phyloP scores from a whole-genome alignment of 202 grass and related monocot species.

The Saccharum hybrid region DNA sequence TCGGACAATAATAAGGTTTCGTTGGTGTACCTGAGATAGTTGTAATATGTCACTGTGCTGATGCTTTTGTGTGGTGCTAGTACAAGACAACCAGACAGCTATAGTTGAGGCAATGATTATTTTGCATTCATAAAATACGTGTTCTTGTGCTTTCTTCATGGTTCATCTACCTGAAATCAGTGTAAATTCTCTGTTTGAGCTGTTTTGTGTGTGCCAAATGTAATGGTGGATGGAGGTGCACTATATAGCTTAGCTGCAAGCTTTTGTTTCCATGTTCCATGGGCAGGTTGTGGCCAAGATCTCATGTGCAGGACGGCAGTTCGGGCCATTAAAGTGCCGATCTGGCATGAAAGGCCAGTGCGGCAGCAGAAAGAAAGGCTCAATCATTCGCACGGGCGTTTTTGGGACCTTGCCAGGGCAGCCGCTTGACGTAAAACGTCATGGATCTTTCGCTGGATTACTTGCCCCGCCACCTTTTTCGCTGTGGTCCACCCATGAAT shows the following conservation, averaged over 20 bases:
- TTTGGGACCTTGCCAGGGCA: slow-evolving; percentile 44
- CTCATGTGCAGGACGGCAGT: slow-evolving; percentile 48
- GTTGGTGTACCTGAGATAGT: slow-evolving; percentile 52
- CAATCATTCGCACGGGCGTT: slow-evolving; percentile 46
- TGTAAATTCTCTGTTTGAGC: not conserved
- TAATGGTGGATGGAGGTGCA: not conserved
- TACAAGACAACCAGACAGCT: slow-evolving; percentile 45
- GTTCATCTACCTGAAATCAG: not conserved
- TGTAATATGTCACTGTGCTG: slow-evolving; percentile 54
- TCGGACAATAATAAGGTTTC: slow-evolving; percentile 56
- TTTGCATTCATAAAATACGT: slow-evolving; percentile 27
- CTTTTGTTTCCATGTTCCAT: slow-evolving; percentile 35
- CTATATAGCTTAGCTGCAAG: slow-evolving; percentile 4
- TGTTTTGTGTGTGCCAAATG: not conserved
- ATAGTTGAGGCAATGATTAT: slow-evolving; percentile 54
- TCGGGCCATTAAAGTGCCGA: slow-evolving; percentile 40
- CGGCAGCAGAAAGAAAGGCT: slow-evolving; percentile 3
- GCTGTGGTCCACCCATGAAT: slow-evolving; percentile 22
- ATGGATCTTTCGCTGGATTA: slow-evolving; percentile 39
- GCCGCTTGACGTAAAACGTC: slow-evolving; percentile 38
- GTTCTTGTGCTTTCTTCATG: not conserved
- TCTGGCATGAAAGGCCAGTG: slow-evolving; percentile 46
- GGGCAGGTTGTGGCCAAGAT: slow-evolving; percentile 29
- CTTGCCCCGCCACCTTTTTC: slow-evolving; percentile 34
- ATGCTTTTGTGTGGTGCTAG: slow-evolving; percentile 56